A percentile compares a stretch with the other conserved stretches of the same genome.
Evolutionary conservation across 192 early-diverging fungal genomes (phyloP).

Genomic region (Coemansia sp.): DNA sequence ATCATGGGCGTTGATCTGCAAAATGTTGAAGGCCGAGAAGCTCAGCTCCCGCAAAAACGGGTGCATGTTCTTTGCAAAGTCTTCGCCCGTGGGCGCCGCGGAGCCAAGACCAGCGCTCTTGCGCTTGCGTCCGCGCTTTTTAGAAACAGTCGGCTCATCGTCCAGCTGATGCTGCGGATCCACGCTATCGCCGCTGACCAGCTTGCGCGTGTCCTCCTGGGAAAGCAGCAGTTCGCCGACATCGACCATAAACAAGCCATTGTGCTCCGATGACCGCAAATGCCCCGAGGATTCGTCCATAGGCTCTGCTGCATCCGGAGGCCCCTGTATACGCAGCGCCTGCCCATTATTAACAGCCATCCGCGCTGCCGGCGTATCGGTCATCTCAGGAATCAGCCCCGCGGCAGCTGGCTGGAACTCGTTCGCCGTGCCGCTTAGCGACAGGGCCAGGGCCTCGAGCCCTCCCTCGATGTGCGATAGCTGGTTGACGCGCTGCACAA

Average conservation of each 20-base stretch:
- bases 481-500: slow-evolving; percentile 41
- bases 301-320: not conserved
- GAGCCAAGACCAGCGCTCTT: slow-evolving; percentile 14
- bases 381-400: slow-evolving; percentile 31
- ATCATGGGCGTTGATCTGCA: slow-evolving; percentile 3
- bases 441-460: slow-evolving; percentile 17
- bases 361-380: slow-evolving; percentile 14
- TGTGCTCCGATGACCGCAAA: too few species aligned
- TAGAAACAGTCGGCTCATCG: not conserved
- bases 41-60: slow-evolving; percentile 42
- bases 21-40: slow-evolving; percentile 34
- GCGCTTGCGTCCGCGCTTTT: slow-evolving; percentile 29
- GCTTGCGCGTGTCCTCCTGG: slow-evolving; percentile 38
- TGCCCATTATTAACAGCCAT: not conserved
- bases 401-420: slow-evolving; percentile 31
- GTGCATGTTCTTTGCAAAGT: slow-evolving; percentile 15
- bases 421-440: slow-evolving; percentile 18
- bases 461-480: slow-evolving; percentile 26
- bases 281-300: too few species aligned
- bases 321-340: slow-evolving; percentile 3
- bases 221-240: slow-evolving; percentile 34
- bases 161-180: not conserved
- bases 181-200: slow-evolving; percentile 7
- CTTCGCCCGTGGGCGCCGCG: not conserved
- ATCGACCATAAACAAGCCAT: slow-evolving; percentile 15